Evolutionary conservation across 192 early-diverging fungal species (phyloP).

Genomic region (Entomortierella beljakovae): DNA sequence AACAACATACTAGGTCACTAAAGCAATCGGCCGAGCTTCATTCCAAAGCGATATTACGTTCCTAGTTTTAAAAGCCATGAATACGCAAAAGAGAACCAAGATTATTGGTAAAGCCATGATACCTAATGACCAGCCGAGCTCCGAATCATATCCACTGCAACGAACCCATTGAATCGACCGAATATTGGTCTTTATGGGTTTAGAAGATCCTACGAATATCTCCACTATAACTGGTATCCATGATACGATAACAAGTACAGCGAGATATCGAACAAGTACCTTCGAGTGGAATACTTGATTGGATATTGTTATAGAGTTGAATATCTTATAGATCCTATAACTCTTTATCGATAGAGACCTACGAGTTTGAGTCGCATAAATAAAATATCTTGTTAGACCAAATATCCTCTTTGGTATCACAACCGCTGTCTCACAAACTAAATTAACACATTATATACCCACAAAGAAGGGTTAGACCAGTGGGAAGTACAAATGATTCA

Average conservation of each 20-base stretch:
- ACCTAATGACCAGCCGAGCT: constrained; percentile 2
- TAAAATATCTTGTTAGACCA: no score
- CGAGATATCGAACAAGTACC: constrained; percentile 15
- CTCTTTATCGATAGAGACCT: constrained; percentile 63
- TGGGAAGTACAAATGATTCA: constrained; percentile 29
- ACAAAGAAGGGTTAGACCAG: constrained; percentile 38
- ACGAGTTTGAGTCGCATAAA: background rate
- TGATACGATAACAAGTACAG: background rate
- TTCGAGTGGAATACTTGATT: constrained; percentile 26
- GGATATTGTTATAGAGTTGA: constrained; percentile 42
- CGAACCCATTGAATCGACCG: constrained; percentile 19
- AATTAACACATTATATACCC: constrained; percentile 16
- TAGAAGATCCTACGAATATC: constrained; percentile 2
- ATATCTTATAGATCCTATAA: constrained; percentile 64
- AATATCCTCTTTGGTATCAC: no score
- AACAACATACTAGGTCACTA: constrained; percentile 35
- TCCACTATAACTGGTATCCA: constrained; percentile 12
- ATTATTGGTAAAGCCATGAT: background rate
- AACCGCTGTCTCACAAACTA: no score
- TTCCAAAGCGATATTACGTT: constrained; percentile 41
- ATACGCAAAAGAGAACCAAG: constrained; percentile 30
- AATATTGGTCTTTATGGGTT: constrained; percentile 10
- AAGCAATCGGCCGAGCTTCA: constrained; percentile 22
- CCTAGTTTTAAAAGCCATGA: constrained; percentile 38
- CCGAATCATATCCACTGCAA: background rate